phyloP scores from a whole-genome alignment of 2,329 filamentous ascomycete genomes.

The Xylaria arbuscula region DNA sequence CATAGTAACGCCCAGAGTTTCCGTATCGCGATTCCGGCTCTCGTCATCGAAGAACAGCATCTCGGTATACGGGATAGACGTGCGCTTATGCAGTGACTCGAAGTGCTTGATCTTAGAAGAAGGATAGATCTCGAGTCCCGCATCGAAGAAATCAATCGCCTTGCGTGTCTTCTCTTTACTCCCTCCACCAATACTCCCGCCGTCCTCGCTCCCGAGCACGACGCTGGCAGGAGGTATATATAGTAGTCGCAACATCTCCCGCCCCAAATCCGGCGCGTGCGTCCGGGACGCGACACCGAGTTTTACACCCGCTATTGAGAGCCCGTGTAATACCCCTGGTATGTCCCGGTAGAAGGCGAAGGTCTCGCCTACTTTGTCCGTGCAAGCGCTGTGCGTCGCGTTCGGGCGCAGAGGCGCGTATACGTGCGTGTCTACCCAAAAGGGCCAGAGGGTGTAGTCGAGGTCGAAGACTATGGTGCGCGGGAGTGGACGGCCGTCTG shows the following conservation, averaged over 20 bases:
- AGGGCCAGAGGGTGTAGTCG: conserved; percentile 99
- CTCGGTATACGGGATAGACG: conserved; percentile 78
- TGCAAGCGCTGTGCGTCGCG: conserved; percentile 54
- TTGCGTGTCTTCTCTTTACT: conserved; percentile 53
- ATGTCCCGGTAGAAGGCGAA: conserved; percentile 79
- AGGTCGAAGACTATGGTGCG: conserved; percentile 92
- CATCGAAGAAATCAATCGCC: conserved; percentile 70
- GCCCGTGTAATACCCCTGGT: conserved; percentile 72
- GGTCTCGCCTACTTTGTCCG: conserved; percentile 70
- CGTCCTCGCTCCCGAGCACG: conserved; percentile 38
- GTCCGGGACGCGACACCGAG: conserved; percentile 86
- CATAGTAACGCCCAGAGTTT: conserved; percentile 83
- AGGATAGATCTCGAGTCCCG: conserved; percentile 75
- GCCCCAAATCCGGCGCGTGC: conserved; percentile 79
- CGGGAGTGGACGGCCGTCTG: conserved; percentile 75
- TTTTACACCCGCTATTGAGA: conserved; percentile 59
- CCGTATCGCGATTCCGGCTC: conserved; percentile 84
- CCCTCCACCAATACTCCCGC: conserved; percentile 1
- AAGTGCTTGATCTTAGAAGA: conserved; percentile 90
- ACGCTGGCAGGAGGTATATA: conserved; percentile 60
- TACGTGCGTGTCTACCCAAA: conserved; percentile 97
- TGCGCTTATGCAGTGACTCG: conserved; percentile 74
- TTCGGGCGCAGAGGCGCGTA: conserved; percentile 73
- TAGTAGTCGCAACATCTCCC: conserved; percentile 82
- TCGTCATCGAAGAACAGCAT: conserved; percentile 99